Evolutionary conservation across 371 early-diverging fungal genomes (phyloP).

Genomic region (Mucor irregularis): DNA sequence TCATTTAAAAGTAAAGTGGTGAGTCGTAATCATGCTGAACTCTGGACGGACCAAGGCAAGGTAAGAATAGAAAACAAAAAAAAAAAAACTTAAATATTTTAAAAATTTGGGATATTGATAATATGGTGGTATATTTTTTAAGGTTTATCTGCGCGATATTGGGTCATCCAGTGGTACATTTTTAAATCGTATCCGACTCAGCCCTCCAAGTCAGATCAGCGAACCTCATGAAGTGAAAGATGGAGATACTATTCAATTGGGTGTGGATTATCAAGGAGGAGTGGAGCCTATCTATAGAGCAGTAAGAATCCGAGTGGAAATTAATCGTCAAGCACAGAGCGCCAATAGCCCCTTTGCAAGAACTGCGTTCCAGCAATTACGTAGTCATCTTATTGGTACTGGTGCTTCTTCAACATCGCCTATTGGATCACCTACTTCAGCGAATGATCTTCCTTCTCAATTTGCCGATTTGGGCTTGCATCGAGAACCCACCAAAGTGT

Average conservation of each 20-base stretch:
- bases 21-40: constrained; percentile 89
- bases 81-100: not conserved
- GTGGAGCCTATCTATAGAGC: constrained; percentile 61
- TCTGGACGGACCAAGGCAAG: constrained; percentile 81
- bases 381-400: constrained; percentile 16
- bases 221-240: constrained; percentile 78
- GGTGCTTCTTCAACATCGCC: not conserved
- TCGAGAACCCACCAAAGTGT: constrained; percentile 21
- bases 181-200: constrained; percentile 85
- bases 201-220: constrained; percentile 83
- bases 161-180: constrained; percentile 95
- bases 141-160: constrained; percentile 87
- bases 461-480: constrained; percentile 9
- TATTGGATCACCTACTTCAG: not conserved
- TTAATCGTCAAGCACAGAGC: constrained; percentile 55
- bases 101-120: too few relatives aligned
- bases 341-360: constrained; percentile 19
- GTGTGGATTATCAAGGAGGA: constrained; percentile 94
- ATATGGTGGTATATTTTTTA: too few relatives aligned
- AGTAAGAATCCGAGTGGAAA: constrained; percentile 72
- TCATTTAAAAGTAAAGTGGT: constrained; percentile 95
- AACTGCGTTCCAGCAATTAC: constrained; percentile 22
- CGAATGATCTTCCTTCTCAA: not conserved
- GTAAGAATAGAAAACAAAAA: constrained; percentile 33
- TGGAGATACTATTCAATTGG: constrained; percentile 89